These are phyloP conservation scores for Neoascochyta sp. DNA, from an alignment of 2,329 filamentous ascomycete genomes.

Conservation along the genomic window DNA sequence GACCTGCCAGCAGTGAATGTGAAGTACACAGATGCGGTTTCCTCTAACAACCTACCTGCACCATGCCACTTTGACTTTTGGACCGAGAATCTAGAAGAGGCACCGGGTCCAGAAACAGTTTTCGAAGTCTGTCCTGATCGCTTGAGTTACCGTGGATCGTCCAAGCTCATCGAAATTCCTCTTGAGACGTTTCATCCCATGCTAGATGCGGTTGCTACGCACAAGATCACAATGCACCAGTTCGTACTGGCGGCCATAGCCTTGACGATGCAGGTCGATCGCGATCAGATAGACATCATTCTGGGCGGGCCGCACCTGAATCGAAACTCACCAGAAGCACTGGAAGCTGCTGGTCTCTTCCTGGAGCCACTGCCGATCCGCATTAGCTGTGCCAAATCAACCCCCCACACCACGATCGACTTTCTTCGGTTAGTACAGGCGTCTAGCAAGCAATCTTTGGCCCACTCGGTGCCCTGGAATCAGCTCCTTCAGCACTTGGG, in stretches of 20 bases:
- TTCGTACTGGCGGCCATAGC: constrained; percentile 18
- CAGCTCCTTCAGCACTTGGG: constrained; percentile 8
- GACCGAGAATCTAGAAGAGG: not conserved
- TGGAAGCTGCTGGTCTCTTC: constrained; percentile 25
- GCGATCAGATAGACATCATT: not conserved
- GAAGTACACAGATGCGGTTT: constrained; percentile 1
- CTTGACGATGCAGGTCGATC: constrained; percentile 6
- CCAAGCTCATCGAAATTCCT: constrained; percentile 1
- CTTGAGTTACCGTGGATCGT: constrained; percentile 4
- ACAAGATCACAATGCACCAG: constrained; percentile 17
- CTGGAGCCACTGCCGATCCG: constrained; percentile 28
- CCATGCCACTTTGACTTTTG: not conserved
- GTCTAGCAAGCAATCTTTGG: constrained; percentile 22
- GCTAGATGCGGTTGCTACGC: not conserved
- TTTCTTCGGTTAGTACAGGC: constrained; percentile 12
- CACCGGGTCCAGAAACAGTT: too few species aligned
- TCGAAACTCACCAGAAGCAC: constrained; percentile 14
- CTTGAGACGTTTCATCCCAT: constrained; percentile 1
- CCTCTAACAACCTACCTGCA: constrained; percentile 3
- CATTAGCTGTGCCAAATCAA: constrained; percentile 3
- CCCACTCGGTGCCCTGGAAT: constrained; percentile 27
- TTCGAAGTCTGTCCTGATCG: not conserved
- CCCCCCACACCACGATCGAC: constrained; percentile 5
- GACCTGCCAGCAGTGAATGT: constrained; percentile 7
- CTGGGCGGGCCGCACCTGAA: constrained; percentile 27